Base-by-base conservation (phyloP, 1,284 basidiomycete species). In the Trametes hirsuta region DNA sequence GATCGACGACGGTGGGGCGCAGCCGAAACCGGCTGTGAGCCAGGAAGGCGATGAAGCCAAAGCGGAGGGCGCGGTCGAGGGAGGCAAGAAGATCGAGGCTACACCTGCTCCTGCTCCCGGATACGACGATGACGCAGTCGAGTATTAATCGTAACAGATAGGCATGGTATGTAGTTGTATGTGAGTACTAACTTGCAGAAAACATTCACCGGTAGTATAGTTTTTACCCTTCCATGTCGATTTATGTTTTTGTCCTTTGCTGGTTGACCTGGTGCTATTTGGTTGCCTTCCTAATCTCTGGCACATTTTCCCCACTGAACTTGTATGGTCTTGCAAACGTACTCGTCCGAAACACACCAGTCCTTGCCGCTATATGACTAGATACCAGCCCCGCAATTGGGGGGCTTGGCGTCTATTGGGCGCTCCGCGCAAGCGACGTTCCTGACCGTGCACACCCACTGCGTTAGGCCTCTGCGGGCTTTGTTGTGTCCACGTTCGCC, bases 61-160 rank as follows among this genome's bases (percentile, higher is more conserved):
- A 46, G 45, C 53, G 45, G 55, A 58, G 50, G 54, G 49, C 11
- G 35, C 35, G 12, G 47, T 22, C 24, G 55, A 64, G 30, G 55
- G 62, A 74, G 66, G 30, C 30, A 74, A 71, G 63, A 76, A 78
- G 58, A 73, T 58, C 15, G 61, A 65, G 66, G 69, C 69, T 25
- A 66, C 69, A 59, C 66, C 75, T 22, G 71, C 74, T 46, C 71
- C 73, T 36, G 76, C 77, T 69, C 78, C 73, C 47, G 80, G 79
- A 49, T 82, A 85, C 55, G 84, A 85, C 51, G 84, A 85, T 64
- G 84, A 86, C 68, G 84, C 84, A 24, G 83, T 85, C 53, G 84
- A 85, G 74, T 85, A 86, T 70, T 85, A 72, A 72, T 24, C 12
- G 15, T 48, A 21, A 15, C 30, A 14, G 53, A 14, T 9, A 40